These are phyloP conservation scores for Hawksworthiomyces lignivorus DNA, from an alignment of 2,329 filamentous ascomycete genomes.

Conservation along the genomic window DNA sequence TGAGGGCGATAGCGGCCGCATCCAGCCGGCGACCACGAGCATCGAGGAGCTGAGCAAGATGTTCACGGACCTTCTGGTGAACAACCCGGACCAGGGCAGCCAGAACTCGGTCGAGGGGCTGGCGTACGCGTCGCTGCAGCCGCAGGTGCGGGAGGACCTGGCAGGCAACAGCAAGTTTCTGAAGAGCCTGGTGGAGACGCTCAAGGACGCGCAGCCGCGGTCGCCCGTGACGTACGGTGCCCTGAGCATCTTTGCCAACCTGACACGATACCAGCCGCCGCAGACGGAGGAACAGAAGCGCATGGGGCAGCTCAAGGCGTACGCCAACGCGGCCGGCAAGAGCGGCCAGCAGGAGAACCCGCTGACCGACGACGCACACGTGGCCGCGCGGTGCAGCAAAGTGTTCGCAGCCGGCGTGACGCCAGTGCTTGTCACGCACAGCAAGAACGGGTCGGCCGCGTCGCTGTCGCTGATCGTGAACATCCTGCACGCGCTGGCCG, in stretches of 20 bases:
- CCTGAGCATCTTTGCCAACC: constrained; percentile 76
- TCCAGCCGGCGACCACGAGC: constrained; percentile 49
- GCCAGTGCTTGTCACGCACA: constrained; percentile 67
- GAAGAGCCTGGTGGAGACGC: constrained; percentile 56
- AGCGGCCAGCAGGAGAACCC: constrained; percentile 47
- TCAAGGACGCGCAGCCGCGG: constrained; percentile 51
- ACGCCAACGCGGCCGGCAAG: constrained; percentile 76
- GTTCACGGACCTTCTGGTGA: constrained; percentile 60
- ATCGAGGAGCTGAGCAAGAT: constrained; percentile 58
- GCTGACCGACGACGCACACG: constrained; percentile 68
- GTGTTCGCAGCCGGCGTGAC: constrained; percentile 74
- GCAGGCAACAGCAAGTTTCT: constrained; percentile 62
- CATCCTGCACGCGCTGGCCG: constrained; percentile 71
- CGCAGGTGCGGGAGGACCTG: constrained; percentile 76
- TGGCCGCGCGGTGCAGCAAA: constrained; percentile 64
- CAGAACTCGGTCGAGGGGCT: constrained; percentile 80
- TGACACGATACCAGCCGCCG: constrained; percentile 71
- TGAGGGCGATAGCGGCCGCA: constrained; percentile 23
- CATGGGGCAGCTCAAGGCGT: constrained; percentile 86
- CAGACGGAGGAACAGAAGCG: constrained; percentile 87
- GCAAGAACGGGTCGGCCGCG: constrained; percentile 62
- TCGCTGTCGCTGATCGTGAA: constrained; percentile 66
- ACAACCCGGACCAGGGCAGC: constrained; percentile 44
- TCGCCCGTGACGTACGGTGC: constrained; percentile 75
- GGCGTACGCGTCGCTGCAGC: constrained; percentile 82